phyloP scores from a whole-genome alignment of 176 grass and related monocot genomes.

The Tillandsia fasciculata region DNA sequence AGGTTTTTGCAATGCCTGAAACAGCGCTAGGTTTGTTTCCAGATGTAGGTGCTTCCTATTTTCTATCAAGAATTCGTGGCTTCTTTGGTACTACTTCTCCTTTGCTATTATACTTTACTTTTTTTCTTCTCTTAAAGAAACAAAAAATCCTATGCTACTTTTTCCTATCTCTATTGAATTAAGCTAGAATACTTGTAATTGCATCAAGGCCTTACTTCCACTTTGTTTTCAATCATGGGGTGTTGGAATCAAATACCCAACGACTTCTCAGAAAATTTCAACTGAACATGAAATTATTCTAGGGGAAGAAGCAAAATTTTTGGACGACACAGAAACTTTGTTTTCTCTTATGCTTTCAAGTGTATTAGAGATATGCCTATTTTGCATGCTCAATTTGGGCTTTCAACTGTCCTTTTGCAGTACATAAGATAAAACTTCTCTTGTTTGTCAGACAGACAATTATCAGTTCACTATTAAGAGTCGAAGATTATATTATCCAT shows the following conservation, averaged over 20 bases:
- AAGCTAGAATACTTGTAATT: neutral
- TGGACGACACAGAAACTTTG: too few relatives aligned
- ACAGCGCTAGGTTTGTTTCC: slow-evolving; percentile 83
- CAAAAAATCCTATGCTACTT: neutral
- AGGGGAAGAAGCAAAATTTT: too few relatives aligned
- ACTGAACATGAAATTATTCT: too few relatives aligned
- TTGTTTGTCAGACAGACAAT: too few relatives aligned
- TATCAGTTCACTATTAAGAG: too few relatives aligned
- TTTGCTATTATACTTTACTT: neutral
- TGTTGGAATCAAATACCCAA: too few relatives aligned
- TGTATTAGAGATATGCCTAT: too few relatives aligned
- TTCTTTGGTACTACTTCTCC: slow-evolving; percentile 49
- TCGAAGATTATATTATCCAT: too few relatives aligned
- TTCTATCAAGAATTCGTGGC: slow-evolving; percentile 72
- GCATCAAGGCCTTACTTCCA: neutral
- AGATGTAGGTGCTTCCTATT: slow-evolving; percentile 93
- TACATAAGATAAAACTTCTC: too few relatives aligned
- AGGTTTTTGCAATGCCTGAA: slow-evolving; percentile 99
- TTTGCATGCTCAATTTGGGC: neutral
- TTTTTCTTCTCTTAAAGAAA: neutral
- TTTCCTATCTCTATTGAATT: neutral
- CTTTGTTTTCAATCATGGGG: neutral
- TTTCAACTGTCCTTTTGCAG: too few relatives aligned
- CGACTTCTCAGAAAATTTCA: too few relatives aligned
- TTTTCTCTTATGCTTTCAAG: too few relatives aligned